Conservation (phyloP, 2,329 filamentous ascomycete species). For the Penicillium frequentans region DNA sequence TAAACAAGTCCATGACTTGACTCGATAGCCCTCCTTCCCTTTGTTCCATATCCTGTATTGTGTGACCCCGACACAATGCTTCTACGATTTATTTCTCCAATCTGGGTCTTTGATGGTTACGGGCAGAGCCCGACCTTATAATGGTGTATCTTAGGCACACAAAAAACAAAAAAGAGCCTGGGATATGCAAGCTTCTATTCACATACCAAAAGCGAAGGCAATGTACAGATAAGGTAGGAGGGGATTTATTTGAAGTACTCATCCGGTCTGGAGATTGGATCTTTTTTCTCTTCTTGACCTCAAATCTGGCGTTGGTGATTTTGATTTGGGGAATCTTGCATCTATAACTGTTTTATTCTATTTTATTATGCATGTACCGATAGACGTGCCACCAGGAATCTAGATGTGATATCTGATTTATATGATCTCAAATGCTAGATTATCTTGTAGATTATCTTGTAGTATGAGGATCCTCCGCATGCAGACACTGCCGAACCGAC, state of each 20-base stretch:
- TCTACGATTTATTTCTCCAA: constrained; percentile 5
- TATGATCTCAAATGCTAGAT: neutral
- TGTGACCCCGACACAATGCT: constrained; percentile 1
- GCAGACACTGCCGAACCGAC: constrained; percentile 18
- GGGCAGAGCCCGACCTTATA: constrained; percentile 12
- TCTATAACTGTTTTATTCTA: constrained; percentile 20
- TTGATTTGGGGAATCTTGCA: constrained; percentile 21
- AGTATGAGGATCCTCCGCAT: constrained; percentile 1
- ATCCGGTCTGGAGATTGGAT: constrained; percentile 13
- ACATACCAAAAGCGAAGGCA: constrained; percentile 20
- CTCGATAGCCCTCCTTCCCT: constrained; percentile 4
- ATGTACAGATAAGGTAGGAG: constrained; percentile 22
- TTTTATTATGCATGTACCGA: constrained; percentile 26
- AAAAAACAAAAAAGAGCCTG: neutral
- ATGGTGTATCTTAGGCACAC: constrained; percentile 3
- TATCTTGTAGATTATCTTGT: neutral
- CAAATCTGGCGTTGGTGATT: constrained; percentile 1
- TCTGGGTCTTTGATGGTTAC: constrained; percentile 1
- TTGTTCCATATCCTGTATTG: constrained; percentile 10
- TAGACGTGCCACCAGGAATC: constrained; percentile 26
- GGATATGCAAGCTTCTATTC: constrained; percentile 6
- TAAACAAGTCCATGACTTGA: constrained; percentile 13
- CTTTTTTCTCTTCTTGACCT: constrained; percentile 2
- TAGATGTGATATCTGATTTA: constrained; percentile 20
- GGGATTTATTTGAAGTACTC: constrained; percentile 1